These are phyloP conservation scores for Monilinia fructicola DNA, from an alignment of 2,329 filamentous ascomycete species.

Conservation along the genomic window DNA sequence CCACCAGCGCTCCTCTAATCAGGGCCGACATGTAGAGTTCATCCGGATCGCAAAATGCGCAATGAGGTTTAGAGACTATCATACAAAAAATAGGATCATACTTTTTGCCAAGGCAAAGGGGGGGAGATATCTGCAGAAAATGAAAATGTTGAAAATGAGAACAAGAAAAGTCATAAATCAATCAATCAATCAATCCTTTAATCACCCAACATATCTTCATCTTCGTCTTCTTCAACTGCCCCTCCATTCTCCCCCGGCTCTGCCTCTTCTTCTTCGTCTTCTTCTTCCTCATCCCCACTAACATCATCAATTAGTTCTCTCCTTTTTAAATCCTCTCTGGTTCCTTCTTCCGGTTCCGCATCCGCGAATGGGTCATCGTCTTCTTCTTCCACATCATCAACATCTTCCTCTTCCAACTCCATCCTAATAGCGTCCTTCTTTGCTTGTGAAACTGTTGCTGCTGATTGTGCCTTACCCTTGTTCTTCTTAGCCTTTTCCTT, in stretches of 20 bases:
- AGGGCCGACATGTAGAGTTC: too few relatives aligned
- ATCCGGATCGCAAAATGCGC: too few relatives aligned
- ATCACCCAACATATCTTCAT: conserved; percentile 47
- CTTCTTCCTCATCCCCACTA: conserved; percentile 44
- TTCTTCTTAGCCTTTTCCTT: conserved; percentile 50
- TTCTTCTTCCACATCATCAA: conserved; percentile 32
- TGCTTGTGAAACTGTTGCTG: conserved; percentile 41
- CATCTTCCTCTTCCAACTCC: conserved; percentile 35
- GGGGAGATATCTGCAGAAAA: too few relatives aligned
- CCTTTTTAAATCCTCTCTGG: conserved; percentile 55
- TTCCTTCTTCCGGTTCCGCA: conserved; percentile 57
- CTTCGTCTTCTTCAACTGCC: conserved; percentile 37
- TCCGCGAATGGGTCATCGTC: conserved; percentile 48
- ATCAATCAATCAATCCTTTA: conserved; percentile 30
- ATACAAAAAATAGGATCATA: too few relatives aligned
- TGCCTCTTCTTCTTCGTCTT: conserved; percentile 44
- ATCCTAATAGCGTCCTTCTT: conserved; percentile 46
- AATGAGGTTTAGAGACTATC: too few relatives aligned
- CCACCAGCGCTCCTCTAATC: too few relatives aligned
- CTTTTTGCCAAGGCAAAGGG: too few relatives aligned
- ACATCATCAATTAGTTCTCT: conserved; percentile 55
- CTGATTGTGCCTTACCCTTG: conserved; percentile 46
- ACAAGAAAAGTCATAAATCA: conserved; percentile 17
- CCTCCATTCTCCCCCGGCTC: conserved; percentile 37
- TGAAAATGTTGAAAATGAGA: too few relatives aligned